A percentile compares a stretch with the other conserved stretches of the same genome.
Conservation (phyloP, 176 grass and related monocot species). For the Cenchrus fungigraminus region DNA sequence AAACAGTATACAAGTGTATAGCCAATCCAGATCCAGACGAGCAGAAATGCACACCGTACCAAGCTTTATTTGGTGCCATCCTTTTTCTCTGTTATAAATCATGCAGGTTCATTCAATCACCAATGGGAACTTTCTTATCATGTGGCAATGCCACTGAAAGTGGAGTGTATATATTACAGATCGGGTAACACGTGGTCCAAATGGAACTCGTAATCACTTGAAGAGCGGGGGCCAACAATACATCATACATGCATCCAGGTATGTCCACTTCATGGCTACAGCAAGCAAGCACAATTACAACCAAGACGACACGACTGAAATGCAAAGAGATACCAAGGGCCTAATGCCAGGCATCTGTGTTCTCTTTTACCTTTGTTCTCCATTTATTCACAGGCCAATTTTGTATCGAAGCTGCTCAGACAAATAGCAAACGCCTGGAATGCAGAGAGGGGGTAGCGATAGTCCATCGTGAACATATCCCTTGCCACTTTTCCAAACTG, state of each 20-base stretch:
- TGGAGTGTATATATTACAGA: slow-evolving; percentile 28
- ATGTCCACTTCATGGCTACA: slow-evolving; percentile 48
- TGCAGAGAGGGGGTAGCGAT: slow-evolving; percentile 81
- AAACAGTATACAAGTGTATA: not conserved
- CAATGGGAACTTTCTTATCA: slow-evolving; percentile 26
- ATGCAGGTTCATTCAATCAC: not conserved
- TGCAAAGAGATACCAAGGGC: slow-evolving; percentile 15
- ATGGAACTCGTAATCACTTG: slow-evolving; percentile 6
- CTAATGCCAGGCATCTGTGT: slow-evolving; percentile 28
- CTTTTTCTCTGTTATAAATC: not conserved
- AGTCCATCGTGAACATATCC: slow-evolving; percentile 99
- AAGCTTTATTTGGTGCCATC: not conserved
- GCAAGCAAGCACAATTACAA: slow-evolving; percentile 45
- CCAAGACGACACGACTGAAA: slow-evolving; percentile 27
- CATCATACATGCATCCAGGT: slow-evolving; percentile 32
- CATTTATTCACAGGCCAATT: slow-evolving; percentile 95
- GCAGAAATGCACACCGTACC: not conserved
- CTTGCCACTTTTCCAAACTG: slow-evolving; percentile 97
- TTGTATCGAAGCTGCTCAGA: slow-evolving; percentile 98
- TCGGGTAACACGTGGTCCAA: slow-evolving; percentile 7
- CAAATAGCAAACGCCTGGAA: slow-evolving; percentile 98
- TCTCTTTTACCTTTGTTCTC: slow-evolving; percentile 26
- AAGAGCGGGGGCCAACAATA: slow-evolving; percentile 26
- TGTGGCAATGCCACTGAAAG: slow-evolving; percentile 29
- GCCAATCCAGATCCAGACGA: not conserved